Evolutionary conservation across 1,284 basidiomycete species (phyloP), one percentile per base, ranked within the genome.

Genomic region (Vanrija humicola): DNA sequence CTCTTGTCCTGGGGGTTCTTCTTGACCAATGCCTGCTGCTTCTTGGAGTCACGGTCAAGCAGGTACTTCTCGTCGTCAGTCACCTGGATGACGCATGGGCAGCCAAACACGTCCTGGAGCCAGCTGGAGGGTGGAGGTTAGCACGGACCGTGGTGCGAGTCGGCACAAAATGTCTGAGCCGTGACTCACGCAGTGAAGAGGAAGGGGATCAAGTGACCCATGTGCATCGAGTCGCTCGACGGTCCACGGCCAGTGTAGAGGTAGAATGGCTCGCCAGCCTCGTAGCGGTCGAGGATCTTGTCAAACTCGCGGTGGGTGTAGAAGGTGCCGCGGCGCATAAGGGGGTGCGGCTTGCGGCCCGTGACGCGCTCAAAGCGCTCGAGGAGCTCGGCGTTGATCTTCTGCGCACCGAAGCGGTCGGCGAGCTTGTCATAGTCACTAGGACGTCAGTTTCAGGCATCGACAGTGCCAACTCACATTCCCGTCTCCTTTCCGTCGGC

Each of bases 1-100:
- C 96, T 83, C 62, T 73, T 72, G 64, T 72, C 71, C 46, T 63
- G 64, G 38, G 72, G 69, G 69, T 68, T 65, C 63, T 72, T 74
- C 63, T 74, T 74, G 63, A 69, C 59, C 43, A 69, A 58, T 19
- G 72, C 71, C 42, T 68, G 68, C 61, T 75, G 73, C 57, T 75
- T 75, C 65, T 77, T 77, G 54, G 68, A 55, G 61, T 92, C 86
- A 51, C 92, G 88, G 77, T 98, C 96, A 82, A 99, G 96, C 53
- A 99, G 78, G 80, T 98, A 99, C 77, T 99, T 99, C 76, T 99
- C 96, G 75, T 99, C 96, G 71, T 99, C 96, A 48, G 95, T 98
- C 6, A 98, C 82, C 75, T 98, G 95, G 52, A 98, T 82, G 52
- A 98, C 96, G 38, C 97, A 79, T 4, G 95, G 93, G 14, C 91